A percentile compares a stretch with the other conserved stretches of the same genome.
phyloP scores from a whole-genome alignment of 306 rosid species.

The Prunus fruticosa region DNA sequence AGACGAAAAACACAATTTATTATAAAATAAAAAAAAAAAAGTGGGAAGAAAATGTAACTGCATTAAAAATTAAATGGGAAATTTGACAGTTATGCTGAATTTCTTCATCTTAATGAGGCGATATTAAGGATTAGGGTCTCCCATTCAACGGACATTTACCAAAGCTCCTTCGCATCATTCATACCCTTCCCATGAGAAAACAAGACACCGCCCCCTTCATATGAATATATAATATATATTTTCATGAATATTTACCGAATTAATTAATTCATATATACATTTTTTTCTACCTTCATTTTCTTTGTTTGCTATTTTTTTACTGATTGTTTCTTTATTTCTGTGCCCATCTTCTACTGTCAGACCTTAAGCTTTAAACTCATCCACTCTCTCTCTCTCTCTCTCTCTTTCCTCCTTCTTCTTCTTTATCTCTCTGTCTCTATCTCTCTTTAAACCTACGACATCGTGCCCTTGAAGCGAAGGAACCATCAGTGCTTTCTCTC shows the following conservation, averaged over 20 bases:
- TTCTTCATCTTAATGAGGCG: conserved; percentile 73
- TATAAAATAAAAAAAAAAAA: too few relatives aligned
- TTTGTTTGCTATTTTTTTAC: background rate
- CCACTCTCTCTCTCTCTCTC: conserved; percentile 37
- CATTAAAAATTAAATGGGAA: conserved; percentile 16
- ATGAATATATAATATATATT: background rate
- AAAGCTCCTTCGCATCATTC: conserved; percentile 24
- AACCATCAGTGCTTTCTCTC: conserved; percentile 31
- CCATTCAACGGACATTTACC: conserved; percentile 84
- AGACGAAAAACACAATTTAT: conserved; percentile 14
- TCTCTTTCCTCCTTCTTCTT: conserved; percentile 23
- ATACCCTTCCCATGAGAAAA: conserved; percentile 10
- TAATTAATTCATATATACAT: too few relatives aligned
- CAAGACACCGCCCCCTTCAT: conserved; percentile 12
- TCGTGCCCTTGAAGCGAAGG: conserved; percentile 95
- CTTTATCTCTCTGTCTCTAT: conserved; percentile 5
- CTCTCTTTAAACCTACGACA: conserved; percentile 41
- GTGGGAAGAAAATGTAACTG: conserved; percentile 10
- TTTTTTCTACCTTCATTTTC: too few relatives aligned
- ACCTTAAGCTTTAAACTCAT: conserved; percentile 54
- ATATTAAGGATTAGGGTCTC: conserved; percentile 70
- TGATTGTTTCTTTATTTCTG: conserved; percentile 69
- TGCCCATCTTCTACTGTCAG: conserved; percentile 64
- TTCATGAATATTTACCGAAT: too few relatives aligned
- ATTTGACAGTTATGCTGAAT: conserved; percentile 45